Evolutionary conservation across 2,329 filamentous ascomycete species (phyloP).

Genomic region (Trichoderma aggressivum): DNA sequence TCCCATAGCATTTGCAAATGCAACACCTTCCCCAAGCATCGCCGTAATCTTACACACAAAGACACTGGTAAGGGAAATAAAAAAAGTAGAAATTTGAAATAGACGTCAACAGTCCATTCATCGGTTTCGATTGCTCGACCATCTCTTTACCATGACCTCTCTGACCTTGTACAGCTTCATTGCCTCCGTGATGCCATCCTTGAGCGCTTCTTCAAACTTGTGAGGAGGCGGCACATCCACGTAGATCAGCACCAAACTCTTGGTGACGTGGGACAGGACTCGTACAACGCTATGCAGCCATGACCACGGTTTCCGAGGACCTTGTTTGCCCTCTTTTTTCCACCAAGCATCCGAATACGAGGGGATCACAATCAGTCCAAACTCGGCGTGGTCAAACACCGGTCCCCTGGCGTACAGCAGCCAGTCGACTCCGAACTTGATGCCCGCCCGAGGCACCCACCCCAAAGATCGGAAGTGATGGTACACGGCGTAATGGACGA

Average conservation of each 20-base stretch:
- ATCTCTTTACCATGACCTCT: constrained; percentile 78
- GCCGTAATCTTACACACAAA: not conserved
- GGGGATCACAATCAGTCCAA: constrained; percentile 79
- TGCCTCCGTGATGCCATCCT: constrained; percentile 57
- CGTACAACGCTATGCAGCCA: constrained; percentile 88
- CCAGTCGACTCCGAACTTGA: constrained; percentile 94
- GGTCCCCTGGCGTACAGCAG: constrained; percentile 91
- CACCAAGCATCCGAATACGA: constrained; percentile 75
- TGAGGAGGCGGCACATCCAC: constrained; percentile 80
- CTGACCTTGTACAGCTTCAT: constrained; percentile 71
- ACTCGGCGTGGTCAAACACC: constrained; percentile 93
- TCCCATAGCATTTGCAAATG: not conserved
- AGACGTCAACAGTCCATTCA: not conserved
- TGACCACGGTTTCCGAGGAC: constrained; percentile 61
- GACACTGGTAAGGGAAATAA: not conserved
- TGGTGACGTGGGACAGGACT: constrained; percentile 84
- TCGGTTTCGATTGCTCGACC: constrained; percentile 75
- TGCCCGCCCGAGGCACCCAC: constrained; percentile 87
- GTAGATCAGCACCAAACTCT: constrained; percentile 85
- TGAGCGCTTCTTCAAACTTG: constrained; percentile 41
- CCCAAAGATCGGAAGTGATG: constrained; percentile 95
- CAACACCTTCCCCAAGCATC: not conserved
- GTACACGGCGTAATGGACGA: constrained; percentile 84
- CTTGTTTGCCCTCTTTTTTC: constrained; percentile 53
- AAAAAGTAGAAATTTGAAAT: not conserved